phyloP scores from a whole-genome alignment of 495 filamentous ascomycete genomes.

The Acidomyces sp. region DNA sequence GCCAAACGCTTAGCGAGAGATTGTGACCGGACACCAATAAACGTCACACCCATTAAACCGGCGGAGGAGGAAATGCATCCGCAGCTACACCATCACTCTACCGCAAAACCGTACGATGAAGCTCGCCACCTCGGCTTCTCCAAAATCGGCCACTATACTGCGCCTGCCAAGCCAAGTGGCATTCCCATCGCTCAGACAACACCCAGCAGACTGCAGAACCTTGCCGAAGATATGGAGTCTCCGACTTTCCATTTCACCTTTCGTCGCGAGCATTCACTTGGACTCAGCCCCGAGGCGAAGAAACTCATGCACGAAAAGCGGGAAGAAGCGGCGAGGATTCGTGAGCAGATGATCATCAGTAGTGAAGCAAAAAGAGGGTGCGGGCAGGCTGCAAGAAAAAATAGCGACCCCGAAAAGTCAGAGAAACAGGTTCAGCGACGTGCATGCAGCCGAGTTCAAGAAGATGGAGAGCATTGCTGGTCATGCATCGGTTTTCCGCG shows the following conservation, averaged over 20 bases:
- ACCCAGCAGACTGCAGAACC: constrained; percentile 22
- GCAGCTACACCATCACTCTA: constrained; percentile 25
- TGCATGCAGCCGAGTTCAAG: constrained; percentile 76
- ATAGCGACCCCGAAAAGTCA: constrained; percentile 70
- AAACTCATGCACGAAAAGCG: constrained; percentile 66
- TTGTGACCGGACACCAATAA: constrained; percentile 21
- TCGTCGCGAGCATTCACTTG: constrained; percentile 37
- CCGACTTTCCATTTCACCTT: constrained; percentile 68
- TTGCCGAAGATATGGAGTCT: constrained; percentile 26
- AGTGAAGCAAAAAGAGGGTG: constrained; percentile 18
- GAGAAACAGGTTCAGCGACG: constrained; percentile 60
- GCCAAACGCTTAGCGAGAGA: constrained; percentile 5
- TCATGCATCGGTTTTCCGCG: constrained; percentile 68
- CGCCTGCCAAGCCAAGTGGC: constrained; percentile 23
- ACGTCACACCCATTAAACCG: constrained; percentile 25
- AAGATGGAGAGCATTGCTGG: constrained; percentile 93
- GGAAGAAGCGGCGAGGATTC: constrained; percentile 53
- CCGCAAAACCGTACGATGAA: constrained; percentile 27
- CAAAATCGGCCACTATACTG: constrained; percentile 25
- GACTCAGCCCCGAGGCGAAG: constrained; percentile 61
- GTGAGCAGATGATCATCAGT: constrained; percentile 43
- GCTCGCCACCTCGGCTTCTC: constrained; percentile 29
- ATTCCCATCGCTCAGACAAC: constrained; percentile 21
- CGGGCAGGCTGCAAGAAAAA: constrained; percentile 43
- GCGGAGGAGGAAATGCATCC: constrained; percentile 29